Percentiles rank a stretch among this genome's conserved stretches.
These are phyloP conservation scores for Xylaria curta DNA, from an alignment of 495 filamentous ascomycete species.

Conservation along the genomic window DNA sequence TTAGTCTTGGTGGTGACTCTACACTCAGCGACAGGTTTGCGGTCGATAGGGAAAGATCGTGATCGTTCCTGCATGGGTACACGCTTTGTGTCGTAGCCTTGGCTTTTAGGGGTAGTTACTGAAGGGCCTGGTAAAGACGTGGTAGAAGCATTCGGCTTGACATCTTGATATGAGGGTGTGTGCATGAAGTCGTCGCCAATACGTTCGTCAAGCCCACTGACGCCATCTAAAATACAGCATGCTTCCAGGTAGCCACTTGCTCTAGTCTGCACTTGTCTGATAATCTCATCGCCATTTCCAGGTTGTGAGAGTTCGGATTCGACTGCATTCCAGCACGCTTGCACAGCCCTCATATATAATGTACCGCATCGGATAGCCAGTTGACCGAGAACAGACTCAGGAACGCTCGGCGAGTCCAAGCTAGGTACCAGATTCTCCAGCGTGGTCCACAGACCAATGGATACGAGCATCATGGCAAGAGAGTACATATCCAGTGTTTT, in stretches of 20 bases:
- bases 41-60: not conserved
- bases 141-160: constrained; percentile 15
- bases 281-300: constrained; percentile 48
- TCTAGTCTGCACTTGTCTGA: constrained; percentile 49
- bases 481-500: constrained; percentile 83
- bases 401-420: constrained; percentile 40
- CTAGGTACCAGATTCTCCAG: constrained; percentile 64
- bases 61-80: constrained; percentile 3
- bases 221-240: constrained; percentile 57
- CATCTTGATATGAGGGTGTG: constrained; percentile 22
- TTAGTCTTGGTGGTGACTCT: not conserved
- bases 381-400: constrained; percentile 60
- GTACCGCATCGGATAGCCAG: constrained; percentile 75
- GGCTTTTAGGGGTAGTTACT: not conserved
- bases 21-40: constrained; percentile 8
- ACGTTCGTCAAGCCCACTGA: constrained; percentile 55
- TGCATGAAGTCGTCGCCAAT: constrained; percentile 45
- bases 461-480: constrained; percentile 80
- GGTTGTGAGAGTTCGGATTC: constrained; percentile 64
- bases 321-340: constrained; percentile 77
- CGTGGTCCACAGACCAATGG: constrained; percentile 88
- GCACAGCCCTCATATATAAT: constrained; percentile 80
- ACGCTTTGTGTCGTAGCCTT: constrained; percentile 18
- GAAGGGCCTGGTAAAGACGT: constrained; percentile 11
- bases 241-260: constrained; percentile 55